These are phyloP conservation scores for Ceratocystis lukuohia DNA, from an alignment of 2,329 filamentous ascomycete species.

Conservation along the genomic window DNA sequence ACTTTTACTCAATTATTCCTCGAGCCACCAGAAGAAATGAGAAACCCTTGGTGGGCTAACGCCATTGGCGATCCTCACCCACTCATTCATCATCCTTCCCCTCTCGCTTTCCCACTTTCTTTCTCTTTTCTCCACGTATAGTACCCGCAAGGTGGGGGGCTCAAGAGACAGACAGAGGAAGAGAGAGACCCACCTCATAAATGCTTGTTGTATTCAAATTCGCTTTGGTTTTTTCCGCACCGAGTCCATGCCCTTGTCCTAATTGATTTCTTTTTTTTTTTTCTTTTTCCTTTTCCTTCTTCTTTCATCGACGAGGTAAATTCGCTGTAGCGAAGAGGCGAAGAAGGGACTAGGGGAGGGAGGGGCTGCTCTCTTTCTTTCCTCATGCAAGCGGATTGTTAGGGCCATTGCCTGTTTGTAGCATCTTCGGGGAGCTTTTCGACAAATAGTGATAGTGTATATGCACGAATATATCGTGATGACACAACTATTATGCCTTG, in stretches of 20 bases:
- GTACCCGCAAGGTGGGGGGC: not conserved
- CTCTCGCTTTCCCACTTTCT: not conserved
- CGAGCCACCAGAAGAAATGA: too few relatives aligned
- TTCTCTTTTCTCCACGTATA: not conserved
- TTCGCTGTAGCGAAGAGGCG: not conserved
- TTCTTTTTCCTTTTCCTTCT: not conserved
- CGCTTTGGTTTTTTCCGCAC: constrained; percentile 4
- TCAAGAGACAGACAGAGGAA: not conserved
- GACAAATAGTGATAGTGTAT: not conserved
- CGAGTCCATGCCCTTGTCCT: not conserved
- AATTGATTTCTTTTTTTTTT: not conserved
- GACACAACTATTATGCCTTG: not conserved
- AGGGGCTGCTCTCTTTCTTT: not conserved
- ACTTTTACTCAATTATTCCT: too few relatives aligned
- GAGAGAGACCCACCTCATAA: not conserved
- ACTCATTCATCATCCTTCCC: not conserved
- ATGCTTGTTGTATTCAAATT: not conserved
- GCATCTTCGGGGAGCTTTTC: too few relatives aligned
- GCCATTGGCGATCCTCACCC: not conserved
- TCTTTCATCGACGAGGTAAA: not conserved
- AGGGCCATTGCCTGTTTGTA: too few relatives aligned
- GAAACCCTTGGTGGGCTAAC: not conserved
- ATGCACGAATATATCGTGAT: not conserved
- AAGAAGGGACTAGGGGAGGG: not conserved
- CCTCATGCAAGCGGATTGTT: not conserved